phyloP scores from a whole-genome alignment of 169 alveolate genomes.

The Plasmodium knowlesi region DNA sequence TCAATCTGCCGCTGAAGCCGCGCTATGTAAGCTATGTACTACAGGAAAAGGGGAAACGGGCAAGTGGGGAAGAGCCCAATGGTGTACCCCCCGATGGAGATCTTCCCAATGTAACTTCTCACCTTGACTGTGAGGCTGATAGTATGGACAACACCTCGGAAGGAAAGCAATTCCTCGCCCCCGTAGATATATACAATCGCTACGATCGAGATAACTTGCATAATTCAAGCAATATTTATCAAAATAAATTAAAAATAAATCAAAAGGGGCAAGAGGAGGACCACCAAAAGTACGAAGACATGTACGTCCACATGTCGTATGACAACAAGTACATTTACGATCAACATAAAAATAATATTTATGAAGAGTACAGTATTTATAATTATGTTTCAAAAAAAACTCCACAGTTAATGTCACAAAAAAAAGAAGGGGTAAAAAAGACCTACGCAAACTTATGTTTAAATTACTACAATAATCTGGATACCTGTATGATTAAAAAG shows the following conservation, averaged over 20 bases:
- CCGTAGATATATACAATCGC: conserved; percentile 24
- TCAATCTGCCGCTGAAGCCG: conserved; percentile 50
- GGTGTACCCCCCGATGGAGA: neutral
- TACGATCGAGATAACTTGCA: conserved; percentile 43
- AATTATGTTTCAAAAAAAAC: conserved; percentile 16
- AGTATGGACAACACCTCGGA: neutral
- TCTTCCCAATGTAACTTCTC: neutral
- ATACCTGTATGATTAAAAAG: conserved; percentile 45
- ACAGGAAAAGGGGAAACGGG: conserved; percentile 13
- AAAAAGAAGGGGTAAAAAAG: conserved; percentile 5
- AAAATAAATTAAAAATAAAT: conserved; percentile 46
- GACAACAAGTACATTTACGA: conserved; percentile 35
- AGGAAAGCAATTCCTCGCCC: neutral
- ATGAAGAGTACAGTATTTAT: conserved; percentile 21
- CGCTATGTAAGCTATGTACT: conserved; percentile 36
- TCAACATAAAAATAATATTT: conserved; percentile 32
- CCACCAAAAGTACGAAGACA: conserved; percentile 37
- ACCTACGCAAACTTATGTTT: conserved; percentile 46
- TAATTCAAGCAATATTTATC: conserved; percentile 41
- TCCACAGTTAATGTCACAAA: neutral
- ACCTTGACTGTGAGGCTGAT: neutral
- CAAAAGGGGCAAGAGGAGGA: neutral
- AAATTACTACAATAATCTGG: conserved; percentile 46
- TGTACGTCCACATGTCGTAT: conserved; percentile 30
- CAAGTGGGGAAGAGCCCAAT: neutral